Evolutionary conservation across 2,329 filamentous ascomycete species (phyloP).

Genomic region (Pleurostoma richardsiae): DNA sequence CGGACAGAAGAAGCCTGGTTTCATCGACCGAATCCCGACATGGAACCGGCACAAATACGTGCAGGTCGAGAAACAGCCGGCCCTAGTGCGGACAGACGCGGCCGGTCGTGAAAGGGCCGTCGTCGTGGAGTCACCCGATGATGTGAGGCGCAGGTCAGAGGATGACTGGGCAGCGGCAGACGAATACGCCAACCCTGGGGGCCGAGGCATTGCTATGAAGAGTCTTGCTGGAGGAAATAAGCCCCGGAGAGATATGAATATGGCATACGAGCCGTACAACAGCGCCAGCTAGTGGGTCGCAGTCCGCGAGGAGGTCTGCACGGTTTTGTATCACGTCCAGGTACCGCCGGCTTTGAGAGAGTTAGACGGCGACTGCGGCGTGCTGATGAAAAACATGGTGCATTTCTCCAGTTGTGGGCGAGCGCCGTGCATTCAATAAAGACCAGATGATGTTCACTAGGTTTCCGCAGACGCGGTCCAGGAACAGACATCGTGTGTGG

Average conservation of each 20-base stretch:
- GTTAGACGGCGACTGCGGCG: too few species aligned
- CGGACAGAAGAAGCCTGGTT: slow-evolving; percentile 1
- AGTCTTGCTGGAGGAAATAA: neutral
- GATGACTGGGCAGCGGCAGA: slow-evolving; percentile 3
- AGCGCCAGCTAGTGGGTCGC: neutral
- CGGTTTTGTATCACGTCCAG: too few species aligned
- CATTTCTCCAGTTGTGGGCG: too few species aligned
- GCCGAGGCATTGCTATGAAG: neutral
- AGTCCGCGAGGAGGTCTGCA: too few species aligned
- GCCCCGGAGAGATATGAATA: neutral
- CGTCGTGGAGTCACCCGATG: neutral
- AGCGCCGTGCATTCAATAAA: too few species aligned
- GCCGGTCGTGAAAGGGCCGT: slow-evolving; percentile 4
- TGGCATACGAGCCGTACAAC: slow-evolving; percentile 3
- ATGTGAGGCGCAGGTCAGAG: neutral
- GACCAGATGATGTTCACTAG: too few species aligned
- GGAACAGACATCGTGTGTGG: too few species aligned
- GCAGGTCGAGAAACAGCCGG: slow-evolving; percentile 21
- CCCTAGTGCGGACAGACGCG: slow-evolving; percentile 4
- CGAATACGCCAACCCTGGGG: neutral
- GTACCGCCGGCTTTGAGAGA: too few species aligned
- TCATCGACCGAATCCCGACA: slow-evolving; percentile 14
- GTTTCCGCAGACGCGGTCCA: too few species aligned
- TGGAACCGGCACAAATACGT: slow-evolving; percentile 22
- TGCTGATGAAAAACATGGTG: too few species aligned